These are phyloP conservation scores for Leccinum ponderosum DNA, from an alignment of 1,284 basidiomycete genomes.

Conservation along the genomic window DNA sequence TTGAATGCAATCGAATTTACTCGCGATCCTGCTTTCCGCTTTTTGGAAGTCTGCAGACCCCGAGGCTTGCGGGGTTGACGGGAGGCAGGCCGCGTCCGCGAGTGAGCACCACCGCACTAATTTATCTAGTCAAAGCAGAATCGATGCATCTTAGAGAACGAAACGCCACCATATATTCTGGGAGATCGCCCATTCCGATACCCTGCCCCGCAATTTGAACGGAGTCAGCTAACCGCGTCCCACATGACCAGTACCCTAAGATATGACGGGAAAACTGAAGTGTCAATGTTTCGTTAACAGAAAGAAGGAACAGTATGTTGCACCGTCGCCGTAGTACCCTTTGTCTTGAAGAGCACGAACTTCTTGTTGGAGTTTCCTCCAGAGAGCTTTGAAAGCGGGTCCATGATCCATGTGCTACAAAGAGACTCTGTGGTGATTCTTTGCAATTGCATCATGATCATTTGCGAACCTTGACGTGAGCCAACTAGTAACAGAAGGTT, in stretches of 20 bases:
- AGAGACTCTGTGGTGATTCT: slow-evolving; percentile 18
- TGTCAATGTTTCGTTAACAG: slow-evolving; percentile 8
- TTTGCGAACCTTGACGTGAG: slow-evolving; percentile 67
- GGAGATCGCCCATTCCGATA: slow-evolving; percentile 55
- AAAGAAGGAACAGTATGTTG: slow-evolving; percentile 9
- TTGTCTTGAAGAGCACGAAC: slow-evolving; percentile 64
- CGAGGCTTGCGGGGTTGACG: slow-evolving; percentile 49
- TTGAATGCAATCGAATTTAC: slow-evolving; percentile 60
- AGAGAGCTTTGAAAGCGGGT: slow-evolving; percentile 68
- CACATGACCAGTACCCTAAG: slow-evolving; percentile 78
- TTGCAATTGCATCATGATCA: neutral
- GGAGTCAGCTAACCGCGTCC: slow-evolving; percentile 66
- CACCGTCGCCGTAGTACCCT: slow-evolving; percentile 82
- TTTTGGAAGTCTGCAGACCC: slow-evolving; percentile 60
- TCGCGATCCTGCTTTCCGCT: slow-evolving; percentile 67
- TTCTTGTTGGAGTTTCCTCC: slow-evolving; percentile 62
- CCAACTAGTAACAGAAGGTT: slow-evolving; percentile 47
- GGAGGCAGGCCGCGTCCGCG: slow-evolving; percentile 51
- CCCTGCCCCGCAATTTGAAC: slow-evolving; percentile 51
- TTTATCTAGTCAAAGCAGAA: slow-evolving; percentile 6
- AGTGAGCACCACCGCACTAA: slow-evolving; percentile 81
- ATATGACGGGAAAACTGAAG: slow-evolving; percentile 1
- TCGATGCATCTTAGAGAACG: slow-evolving; percentile 1
- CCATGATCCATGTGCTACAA: slow-evolving; percentile 78
- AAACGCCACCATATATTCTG: slow-evolving; percentile 66